phyloP scores from a whole-genome alignment of 148 eudicot species.

The Camellia sinensis region DNA sequence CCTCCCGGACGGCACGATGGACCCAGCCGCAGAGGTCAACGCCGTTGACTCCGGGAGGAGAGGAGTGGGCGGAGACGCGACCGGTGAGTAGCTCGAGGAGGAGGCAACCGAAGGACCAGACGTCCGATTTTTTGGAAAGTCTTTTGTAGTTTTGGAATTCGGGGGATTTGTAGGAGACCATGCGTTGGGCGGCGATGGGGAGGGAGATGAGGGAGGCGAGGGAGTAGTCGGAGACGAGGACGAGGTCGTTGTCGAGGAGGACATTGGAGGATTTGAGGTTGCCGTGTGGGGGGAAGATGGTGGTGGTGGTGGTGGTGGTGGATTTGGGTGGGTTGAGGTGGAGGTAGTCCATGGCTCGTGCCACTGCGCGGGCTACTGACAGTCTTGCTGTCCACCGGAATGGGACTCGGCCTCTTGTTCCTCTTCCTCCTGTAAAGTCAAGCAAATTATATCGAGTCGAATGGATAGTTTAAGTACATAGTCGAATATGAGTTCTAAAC shows the following conservation, averaged over 20 bases:
- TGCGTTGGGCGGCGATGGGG: conserved; percentile 29
- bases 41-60: conserved; percentile 23
- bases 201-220: conserved; percentile 30
- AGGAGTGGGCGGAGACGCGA: conserved; percentile 22
- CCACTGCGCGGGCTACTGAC: conserved; percentile 33
- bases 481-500: not conserved
- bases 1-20: conserved; percentile 47
- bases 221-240: conserved; percentile 38
- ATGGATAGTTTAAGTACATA: not conserved
- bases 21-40: conserved; percentile 45
- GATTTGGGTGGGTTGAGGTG: conserved; percentile 20
- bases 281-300: conserved; percentile 36
- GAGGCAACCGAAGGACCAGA: conserved; percentile 46
- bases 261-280: conserved; percentile 44
- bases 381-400: conserved; percentile 42
- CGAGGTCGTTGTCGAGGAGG: conserved; percentile 30
- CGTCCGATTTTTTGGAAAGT: conserved; percentile 41
- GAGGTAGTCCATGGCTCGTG: conserved; percentile 35
- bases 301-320: no score
- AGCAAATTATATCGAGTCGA: not conserved
- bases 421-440: conserved; percentile 33
- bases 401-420: conserved; percentile 30
- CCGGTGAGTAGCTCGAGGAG: conserved; percentile 46
- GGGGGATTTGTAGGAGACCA: conserved; percentile 36
- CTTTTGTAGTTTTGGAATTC: conserved; percentile 29